Evolutionary conservation across 2,329 filamentous ascomycete species (phyloP).

Genomic region (Blumeria graminis): DNA sequence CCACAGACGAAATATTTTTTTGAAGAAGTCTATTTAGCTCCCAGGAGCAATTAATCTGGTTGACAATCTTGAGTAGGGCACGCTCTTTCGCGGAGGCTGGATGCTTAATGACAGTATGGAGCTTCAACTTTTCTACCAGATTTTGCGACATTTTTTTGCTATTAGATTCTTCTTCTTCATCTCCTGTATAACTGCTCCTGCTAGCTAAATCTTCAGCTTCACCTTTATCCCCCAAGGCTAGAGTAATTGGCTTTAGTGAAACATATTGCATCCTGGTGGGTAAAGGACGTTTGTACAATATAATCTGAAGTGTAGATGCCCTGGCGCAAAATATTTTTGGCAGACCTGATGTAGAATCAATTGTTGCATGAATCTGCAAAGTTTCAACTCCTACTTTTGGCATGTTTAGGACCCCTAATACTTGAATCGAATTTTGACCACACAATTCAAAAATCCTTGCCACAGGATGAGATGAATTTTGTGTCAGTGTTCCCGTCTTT

Average conservation of each 20-base stretch:
- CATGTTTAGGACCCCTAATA: slow-evolving; percentile 62
- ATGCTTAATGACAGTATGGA: slow-evolving; percentile 65
- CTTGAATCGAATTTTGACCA: slow-evolving; percentile 58
- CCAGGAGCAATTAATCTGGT: slow-evolving; percentile 88
- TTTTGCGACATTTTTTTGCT: slow-evolving; percentile 34
- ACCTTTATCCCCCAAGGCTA: slow-evolving; percentile 57
- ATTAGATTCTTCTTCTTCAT: slow-evolving; percentile 37
- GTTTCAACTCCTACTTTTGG: slow-evolving; percentile 32
- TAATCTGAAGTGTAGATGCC: slow-evolving; percentile 57
- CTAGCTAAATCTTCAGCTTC: slow-evolving; percentile 18
- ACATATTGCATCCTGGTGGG: slow-evolving; percentile 90
- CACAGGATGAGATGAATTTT: slow-evolving; percentile 58
- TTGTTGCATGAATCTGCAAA: slow-evolving; percentile 41
- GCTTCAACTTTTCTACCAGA: slow-evolving; percentile 64
- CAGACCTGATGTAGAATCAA: slow-evolving; percentile 25
- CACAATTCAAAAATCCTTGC: slow-evolving; percentile 65
- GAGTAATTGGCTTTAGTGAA: slow-evolving; percentile 66
- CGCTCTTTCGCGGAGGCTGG: slow-evolving; percentile 60
- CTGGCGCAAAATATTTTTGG: slow-evolving; percentile 52
- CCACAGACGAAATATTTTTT: slow-evolving; percentile 70
- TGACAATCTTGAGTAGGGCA: slow-evolving; percentile 57
- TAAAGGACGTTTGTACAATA: slow-evolving; percentile 68
- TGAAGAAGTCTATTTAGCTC: slow-evolving; percentile 71
- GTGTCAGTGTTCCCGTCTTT: slow-evolving; percentile 58
- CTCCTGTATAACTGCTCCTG: slow-evolving; percentile 42